Evolutionary conservation across 306 rosid species (phyloP).

Genomic region (Pterocarpus macrocarpus): DNA sequence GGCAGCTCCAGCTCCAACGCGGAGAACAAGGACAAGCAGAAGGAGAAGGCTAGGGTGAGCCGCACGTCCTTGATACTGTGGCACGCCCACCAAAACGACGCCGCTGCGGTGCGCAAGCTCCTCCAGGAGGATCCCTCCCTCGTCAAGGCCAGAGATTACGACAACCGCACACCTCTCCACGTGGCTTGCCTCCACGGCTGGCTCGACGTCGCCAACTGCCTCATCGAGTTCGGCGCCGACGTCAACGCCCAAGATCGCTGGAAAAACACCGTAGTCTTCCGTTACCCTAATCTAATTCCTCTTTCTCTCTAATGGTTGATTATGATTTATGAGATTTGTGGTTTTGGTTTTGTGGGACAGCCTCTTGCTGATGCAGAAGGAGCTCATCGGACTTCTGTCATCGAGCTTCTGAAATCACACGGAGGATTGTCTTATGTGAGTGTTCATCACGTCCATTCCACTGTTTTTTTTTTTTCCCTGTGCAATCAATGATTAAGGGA

Average conservation of each 20-base stretch:
- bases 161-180: slow-evolving; percentile 93
- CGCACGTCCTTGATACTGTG: slow-evolving; percentile 89
- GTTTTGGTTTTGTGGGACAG: slow-evolving; percentile 50
- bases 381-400: slow-evolving; percentile 67
- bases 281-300: not conserved
- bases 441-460: slow-evolving; percentile 10
- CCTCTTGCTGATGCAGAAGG: slow-evolving; percentile 99
- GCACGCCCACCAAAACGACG: slow-evolving; percentile 97
- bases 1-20: slow-evolving; percentile 45
- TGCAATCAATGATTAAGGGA: not conserved
- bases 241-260: slow-evolving; percentile 99
- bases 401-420: slow-evolving; percentile 76
- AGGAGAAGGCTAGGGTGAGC: slow-evolving; percentile 90
- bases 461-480: not conserved
- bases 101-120: slow-evolving; percentile 87
- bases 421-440: slow-evolving; percentile 96
- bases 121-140: slow-evolving; percentile 89
- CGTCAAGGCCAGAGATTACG: slow-evolving; percentile 87
- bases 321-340: slow-evolving; percentile 17
- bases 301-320: not conserved
- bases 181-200: slow-evolving; percentile 96
- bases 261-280: slow-evolving; percentile 78
- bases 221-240: slow-evolving; percentile 85
- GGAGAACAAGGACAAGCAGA: slow-evolving; percentile 57
- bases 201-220: slow-evolving; percentile 85